phyloP scores from a whole-genome alignment of 108 stramenopile species.

The Nitzschia sp. region DNA sequence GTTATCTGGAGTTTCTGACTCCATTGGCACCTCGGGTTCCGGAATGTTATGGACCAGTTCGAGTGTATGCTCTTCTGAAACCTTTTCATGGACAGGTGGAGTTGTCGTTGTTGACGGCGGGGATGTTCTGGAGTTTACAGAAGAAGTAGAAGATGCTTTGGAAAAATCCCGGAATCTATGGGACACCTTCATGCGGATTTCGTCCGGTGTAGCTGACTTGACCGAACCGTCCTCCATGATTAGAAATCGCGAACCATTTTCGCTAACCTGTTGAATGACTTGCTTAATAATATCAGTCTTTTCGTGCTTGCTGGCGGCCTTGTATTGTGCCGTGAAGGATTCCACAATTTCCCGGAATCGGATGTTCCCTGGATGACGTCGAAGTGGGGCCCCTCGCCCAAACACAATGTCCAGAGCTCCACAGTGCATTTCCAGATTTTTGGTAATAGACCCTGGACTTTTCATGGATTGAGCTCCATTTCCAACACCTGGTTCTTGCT shows the following conservation, averaged over 20 bases:
- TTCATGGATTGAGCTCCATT: not conserved
- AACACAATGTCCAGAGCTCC: constrained; percentile 51
- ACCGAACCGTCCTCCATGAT: constrained; percentile 7
- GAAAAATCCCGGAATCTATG: constrained; percentile 20
- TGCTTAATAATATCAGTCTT: constrained; percentile 10
- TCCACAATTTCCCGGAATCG: constrained; percentile 57
- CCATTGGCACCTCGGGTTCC: not conserved
- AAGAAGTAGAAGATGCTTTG: not conserved
- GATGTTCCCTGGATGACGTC: constrained; percentile 62
- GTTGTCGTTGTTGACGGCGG: no score
- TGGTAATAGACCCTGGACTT: not conserved
- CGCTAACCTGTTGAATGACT: not conserved
- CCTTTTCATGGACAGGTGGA: no score
- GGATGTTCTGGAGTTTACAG: no score
- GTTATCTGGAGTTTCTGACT: not conserved
- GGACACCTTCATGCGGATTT: constrained; percentile 21
- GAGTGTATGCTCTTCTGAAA: no score
- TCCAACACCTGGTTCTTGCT: not conserved
- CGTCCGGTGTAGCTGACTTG: constrained; percentile 2
- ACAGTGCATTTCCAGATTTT: constrained; percentile 3
- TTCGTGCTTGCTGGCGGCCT: constrained; percentile 7
- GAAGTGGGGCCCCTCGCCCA: constrained; percentile 60
- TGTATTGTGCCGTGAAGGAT: constrained; percentile 10
- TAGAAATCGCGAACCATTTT: constrained; percentile 2
- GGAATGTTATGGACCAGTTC: no score